Evolutionary conservation across 2,329 filamentous ascomycete species (phyloP), one percentile per base, ranked within the genome.

Genomic region (Verticillium longisporum): DNA sequence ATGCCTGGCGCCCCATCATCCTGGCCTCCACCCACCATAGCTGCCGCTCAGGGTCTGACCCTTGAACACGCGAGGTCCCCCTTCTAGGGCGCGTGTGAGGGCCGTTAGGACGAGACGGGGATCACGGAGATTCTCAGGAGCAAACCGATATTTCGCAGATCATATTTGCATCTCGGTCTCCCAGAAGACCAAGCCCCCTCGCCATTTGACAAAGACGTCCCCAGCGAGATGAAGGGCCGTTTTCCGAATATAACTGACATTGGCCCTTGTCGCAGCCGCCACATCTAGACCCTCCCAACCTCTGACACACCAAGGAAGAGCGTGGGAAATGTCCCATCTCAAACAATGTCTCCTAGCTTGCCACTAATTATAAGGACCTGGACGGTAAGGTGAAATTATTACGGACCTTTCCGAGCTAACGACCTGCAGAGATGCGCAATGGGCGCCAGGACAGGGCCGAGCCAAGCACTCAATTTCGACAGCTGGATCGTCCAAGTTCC

Each of bases 101-200:
- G 45, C 18, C n/a, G 45, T 50, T 11, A 50, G 45, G 45, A 18
- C 45, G n/a, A 50, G 21, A 50, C 45, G 45, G 45, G 45, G 45
- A 50, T 58, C 56, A 45, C 56, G 56, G 56, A 58, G 56, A 58
- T 58, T 58, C 45, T 58, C 56, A 50, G 45, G 45, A 50, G 45
- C 45, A 26, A 50, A 7, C n/a, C 18, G 15, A 45, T 41, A 33
- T 41, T 37, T 38, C 14, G 56, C 56, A 57, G 56, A 37, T 36
- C 56, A 38, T 31, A 57, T 41, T 57, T n/a, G 36, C 56, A 57
- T 31, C 18, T 56, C 55, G 32, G 15, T 50, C 21, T 50, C 13
- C n/a, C 45, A 18, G 45, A n/a, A 50, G 18, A n/a, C 45, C 45
- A 21, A 4, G 18, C 45, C 45, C 45, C 18, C 13, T 13, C 18